phyloP scores from a whole-genome alignment of 139 green algal species.

The Deuterostichococcus epilithicus region DNA sequence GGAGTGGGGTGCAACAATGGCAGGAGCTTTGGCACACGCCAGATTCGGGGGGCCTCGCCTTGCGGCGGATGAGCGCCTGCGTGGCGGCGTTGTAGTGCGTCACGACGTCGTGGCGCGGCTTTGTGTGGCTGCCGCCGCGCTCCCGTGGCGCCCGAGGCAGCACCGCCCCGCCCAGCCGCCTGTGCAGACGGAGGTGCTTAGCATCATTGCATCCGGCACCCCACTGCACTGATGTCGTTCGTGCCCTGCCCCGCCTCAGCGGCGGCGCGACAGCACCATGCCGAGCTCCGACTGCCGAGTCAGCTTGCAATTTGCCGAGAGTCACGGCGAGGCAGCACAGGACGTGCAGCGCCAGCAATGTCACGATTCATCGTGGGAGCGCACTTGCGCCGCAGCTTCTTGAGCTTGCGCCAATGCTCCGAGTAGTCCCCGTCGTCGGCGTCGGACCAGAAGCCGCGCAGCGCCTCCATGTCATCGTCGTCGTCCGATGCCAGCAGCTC shows the following conservation, averaged over 20 bases:
- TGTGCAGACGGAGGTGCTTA: neutral
- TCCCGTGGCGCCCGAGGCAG: conserved; percentile 5
- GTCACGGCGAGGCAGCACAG: no score
- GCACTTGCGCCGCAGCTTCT: conserved; percentile 1
- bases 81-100: conserved; percentile 70
- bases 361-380: neutral
- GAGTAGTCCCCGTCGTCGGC: conserved; percentile 32
- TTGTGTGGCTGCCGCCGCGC: conserved; percentile 14
- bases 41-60: conserved; percentile 25
- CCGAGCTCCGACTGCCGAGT: no score
- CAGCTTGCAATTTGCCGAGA: neutral
- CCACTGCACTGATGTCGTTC: no score
- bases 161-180: conserved; percentile 1
- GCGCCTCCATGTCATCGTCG: conserved; percentile 40
- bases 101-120: conserved; percentile 45
- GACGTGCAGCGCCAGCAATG: neutral
- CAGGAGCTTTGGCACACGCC: no score
- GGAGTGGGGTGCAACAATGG: no score
- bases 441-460: conserved; percentile 62
- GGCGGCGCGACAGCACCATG: no score
- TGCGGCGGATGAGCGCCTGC: conserved; percentile 62
- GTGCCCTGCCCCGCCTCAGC: no score
- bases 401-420: conserved; percentile 9
- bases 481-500: conserved; percentile 41
- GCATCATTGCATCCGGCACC: no score